Percentiles rank a stretch among this genome's conserved stretches.
Conservation (phyloP, 176 grass and related monocot species). For the Saccharum officinarum region DNA sequence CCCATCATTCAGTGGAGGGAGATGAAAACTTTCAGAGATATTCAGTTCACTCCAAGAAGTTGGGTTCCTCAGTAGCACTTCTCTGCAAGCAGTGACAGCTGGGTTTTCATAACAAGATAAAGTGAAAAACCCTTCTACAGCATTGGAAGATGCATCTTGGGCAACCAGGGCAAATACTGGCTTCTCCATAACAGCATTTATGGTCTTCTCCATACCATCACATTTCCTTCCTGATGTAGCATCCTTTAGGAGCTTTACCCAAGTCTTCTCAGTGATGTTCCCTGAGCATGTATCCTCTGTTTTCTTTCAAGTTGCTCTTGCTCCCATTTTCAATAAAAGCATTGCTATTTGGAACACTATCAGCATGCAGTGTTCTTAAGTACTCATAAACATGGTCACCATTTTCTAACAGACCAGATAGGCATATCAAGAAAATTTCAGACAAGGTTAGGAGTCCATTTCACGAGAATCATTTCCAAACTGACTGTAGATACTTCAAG, state of each 20-base stretch:
- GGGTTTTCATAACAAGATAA: constrained; percentile 57
- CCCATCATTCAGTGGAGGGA: constrained; percentile 84
- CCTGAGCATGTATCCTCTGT: constrained; percentile 27
- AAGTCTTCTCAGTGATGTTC: constrained; percentile 49
- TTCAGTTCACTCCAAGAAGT: constrained; percentile 77
- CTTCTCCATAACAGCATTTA: constrained; percentile 29
- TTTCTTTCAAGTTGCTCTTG: constrained; percentile 7
- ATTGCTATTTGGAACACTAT: constrained; percentile 27
- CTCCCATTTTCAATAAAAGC: constrained; percentile 22
- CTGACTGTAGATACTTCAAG: constrained; percentile 37
- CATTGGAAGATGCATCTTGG: constrained; percentile 20
- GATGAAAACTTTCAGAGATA: constrained; percentile 71
- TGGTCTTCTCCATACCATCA: constrained; percentile 30
- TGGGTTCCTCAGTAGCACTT: constrained; percentile 51
- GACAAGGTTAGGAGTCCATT: constrained; percentile 76
- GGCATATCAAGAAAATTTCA: constrained; percentile 81
- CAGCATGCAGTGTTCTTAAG: constrained; percentile 41
- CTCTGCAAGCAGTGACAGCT: constrained; percentile 58
- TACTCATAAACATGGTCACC: constrained; percentile 79
- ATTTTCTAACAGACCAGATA: constrained; percentile 76
- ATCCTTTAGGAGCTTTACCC: constrained; percentile 73
- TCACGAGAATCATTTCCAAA: constrained; percentile 50
- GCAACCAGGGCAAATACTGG: background rate
- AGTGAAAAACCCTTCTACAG: constrained; percentile 38
- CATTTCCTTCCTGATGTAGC: constrained; percentile 50